Evolutionary conservation across 2,329 filamentous ascomycete species (phyloP).

Genomic region (Colletotrichum lupini): DNA sequence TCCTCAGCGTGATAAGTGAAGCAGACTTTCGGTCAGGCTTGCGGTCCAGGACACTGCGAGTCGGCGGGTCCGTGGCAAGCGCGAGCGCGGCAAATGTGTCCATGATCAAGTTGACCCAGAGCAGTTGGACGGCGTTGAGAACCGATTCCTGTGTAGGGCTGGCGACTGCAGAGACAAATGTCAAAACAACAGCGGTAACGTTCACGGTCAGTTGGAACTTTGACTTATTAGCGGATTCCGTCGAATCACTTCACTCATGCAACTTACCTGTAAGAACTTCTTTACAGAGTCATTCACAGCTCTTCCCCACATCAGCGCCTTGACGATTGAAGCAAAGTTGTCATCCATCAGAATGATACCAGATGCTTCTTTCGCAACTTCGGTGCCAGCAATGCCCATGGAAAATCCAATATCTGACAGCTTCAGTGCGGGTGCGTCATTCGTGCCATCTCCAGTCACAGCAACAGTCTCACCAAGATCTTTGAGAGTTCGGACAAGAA

Average conservation of each 20-base stretch:
- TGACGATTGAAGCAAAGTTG: conserved; percentile 72
- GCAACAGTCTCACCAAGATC: conserved; percentile 74
- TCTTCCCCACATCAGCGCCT: conserved; percentile 70
- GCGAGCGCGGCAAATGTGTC: conserved; percentile 69
- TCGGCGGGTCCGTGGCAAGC: conserved; percentile 49
- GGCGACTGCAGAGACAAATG: conserved; percentile 68
- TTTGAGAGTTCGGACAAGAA: conserved; percentile 72
- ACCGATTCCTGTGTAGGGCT: conserved; percentile 61
- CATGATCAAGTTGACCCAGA: conserved; percentile 75
- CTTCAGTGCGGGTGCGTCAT: conserved; percentile 74
- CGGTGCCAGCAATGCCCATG: conserved; percentile 75
- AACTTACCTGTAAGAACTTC: conserved; percentile 68
- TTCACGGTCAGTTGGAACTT: conserved; percentile 71
- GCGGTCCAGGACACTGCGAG: conserved; percentile 49
- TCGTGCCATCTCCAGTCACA: conserved; percentile 75
- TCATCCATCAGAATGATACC: conserved; percentile 72
- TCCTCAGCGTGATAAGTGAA: conserved; percentile 27
- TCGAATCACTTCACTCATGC: conserved; percentile 51
- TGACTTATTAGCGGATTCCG: conserved; percentile 63
- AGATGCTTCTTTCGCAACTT: conserved; percentile 72
- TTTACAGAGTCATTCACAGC: conserved; percentile 72
- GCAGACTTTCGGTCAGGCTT: conserved; percentile 56
- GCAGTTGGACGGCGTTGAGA: conserved; percentile 68
- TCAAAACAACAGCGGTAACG: conserved; percentile 69
- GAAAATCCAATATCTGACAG: conserved; percentile 75